A percentile compares a stretch with the other conserved stretches of the same genome.
These are phyloP conservation scores for Fusarium nematophilum DNA, from an alignment of 2,329 filamentous ascomycete genomes.

Conservation along the genomic window DNA sequence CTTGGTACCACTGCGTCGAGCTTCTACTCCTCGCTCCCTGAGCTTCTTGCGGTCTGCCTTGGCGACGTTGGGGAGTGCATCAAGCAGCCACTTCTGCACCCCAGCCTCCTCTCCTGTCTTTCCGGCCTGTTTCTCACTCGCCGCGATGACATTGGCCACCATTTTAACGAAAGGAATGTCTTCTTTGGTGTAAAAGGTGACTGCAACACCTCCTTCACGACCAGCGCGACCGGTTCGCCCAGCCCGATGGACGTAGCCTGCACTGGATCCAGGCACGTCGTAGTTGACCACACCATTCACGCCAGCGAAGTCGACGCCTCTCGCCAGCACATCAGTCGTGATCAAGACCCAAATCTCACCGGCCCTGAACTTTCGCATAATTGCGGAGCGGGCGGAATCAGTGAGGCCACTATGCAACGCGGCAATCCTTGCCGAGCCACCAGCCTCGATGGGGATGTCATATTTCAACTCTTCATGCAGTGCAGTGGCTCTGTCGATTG, in stretches of 20 bases:
- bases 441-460: conserved; percentile 90
- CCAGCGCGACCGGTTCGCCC: conserved; percentile 92
- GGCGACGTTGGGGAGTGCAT: conserved; percentile 83
- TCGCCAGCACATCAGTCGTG: conserved; percentile 91
- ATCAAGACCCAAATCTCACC: conserved; percentile 97
- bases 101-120: conserved; percentile 64
- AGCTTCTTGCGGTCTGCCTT: conserved; percentile 88
- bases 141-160: conserved; percentile 91
- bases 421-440: conserved; percentile 84
- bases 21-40: conserved; percentile 84
- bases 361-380: conserved; percentile 90
- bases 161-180: conserved; percentile 90
- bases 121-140: conserved; percentile 78
- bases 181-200: conserved; percentile 96
- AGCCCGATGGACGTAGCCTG: conserved; percentile 92
- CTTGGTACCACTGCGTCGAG: conserved; percentile 60
- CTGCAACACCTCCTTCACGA: conserved; percentile 85
- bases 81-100: conserved; percentile 87
- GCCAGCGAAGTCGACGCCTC: conserved; percentile 93
- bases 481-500: conserved; percentile 88
- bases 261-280: conserved; percentile 91
- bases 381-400: conserved; percentile 76
- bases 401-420: conserved; percentile 90
- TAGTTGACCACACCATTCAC: conserved; percentile 98
- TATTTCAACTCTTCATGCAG: conserved; percentile 92